Evolutionary conservation across 2,329 filamentous ascomycete genomes (phyloP).

Genomic region (Xylaria polymorpha): DNA sequence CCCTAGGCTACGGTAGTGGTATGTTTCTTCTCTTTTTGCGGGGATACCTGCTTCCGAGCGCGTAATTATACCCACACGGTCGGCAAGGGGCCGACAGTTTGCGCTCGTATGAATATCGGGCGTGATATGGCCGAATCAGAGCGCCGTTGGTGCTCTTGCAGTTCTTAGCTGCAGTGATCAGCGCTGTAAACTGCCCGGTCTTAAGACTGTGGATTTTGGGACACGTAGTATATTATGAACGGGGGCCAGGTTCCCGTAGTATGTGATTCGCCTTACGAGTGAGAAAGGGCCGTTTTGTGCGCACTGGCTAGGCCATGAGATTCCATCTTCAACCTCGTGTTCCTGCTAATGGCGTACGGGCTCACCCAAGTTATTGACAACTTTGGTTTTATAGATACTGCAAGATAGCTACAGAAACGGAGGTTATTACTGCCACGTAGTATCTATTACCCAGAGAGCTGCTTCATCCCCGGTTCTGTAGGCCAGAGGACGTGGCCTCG

Average conservation of each 20-base stretch:
- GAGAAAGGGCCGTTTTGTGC: neutral
- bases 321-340: neutral
- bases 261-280: neutral
- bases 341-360: neutral
- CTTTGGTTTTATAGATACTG: slow-evolving; percentile 2
- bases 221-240: slow-evolving; percentile 5
- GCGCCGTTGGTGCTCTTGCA: slow-evolving; percentile 1
- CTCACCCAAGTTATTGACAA: neutral
- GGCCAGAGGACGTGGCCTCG: slow-evolving; percentile 20
- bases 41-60: neutral
- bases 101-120: neutral
- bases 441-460: neutral
- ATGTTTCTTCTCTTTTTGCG: neutral
- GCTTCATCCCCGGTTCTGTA: slow-evolving; percentile 5
- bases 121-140: neutral
- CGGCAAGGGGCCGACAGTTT: neutral
- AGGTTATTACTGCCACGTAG: neutral
- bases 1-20: too few species aligned
- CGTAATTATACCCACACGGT: neutral
- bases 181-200: neutral
- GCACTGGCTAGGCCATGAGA: neutral
- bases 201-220: neutral
- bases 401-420: neutral
- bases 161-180: slow-evolving; percentile 4
- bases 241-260: neutral